These are phyloP conservation scores for Ogataea sp. DNA, from an alignment of 805 yeast genomes.

Conservation along the genomic window DNA sequence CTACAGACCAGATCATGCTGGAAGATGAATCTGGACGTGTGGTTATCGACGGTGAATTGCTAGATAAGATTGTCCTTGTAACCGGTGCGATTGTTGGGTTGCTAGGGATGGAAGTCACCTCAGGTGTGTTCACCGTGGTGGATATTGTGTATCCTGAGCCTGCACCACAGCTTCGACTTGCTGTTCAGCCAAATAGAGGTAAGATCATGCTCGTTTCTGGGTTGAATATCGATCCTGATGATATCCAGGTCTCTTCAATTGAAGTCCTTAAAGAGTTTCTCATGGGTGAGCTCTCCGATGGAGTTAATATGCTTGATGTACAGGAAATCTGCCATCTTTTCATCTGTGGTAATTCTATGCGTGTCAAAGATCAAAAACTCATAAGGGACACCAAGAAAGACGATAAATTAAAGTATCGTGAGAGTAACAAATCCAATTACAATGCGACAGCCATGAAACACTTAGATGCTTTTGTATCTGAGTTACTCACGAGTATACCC, in stretches of 20 bases:
- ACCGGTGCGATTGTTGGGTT: slow-evolving; percentile 89
- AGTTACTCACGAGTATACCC: slow-evolving; percentile 51
- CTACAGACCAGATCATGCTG: slow-evolving; percentile 54
- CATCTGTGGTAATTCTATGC: slow-evolving; percentile 63
- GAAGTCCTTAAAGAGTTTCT: slow-evolving; percentile 63
- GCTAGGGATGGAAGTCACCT: slow-evolving; percentile 74
- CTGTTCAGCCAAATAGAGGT: slow-evolving; percentile 10
- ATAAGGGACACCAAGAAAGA: slow-evolving; percentile 16
- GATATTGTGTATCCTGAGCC: slow-evolving; percentile 69
- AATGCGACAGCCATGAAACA: slow-evolving; percentile 38
- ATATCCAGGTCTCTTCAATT: slow-evolving; percentile 34
- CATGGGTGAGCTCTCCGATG: slow-evolving; percentile 49
- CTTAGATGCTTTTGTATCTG: slow-evolving; percentile 53
- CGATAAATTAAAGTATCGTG: slow-evolving; percentile 35
- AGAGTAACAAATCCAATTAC: slow-evolving; percentile 42
- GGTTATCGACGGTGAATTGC: slow-evolving; percentile 52
- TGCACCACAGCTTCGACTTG: slow-evolving; percentile 38
- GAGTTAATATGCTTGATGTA: slow-evolving; percentile 10
- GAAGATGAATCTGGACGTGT: slow-evolving; percentile 95
- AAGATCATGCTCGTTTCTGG: slow-evolving; percentile 77
- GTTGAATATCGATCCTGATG: slow-evolving; percentile 41
- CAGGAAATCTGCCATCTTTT: slow-evolving; percentile 39
- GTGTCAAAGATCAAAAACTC: slow-evolving; percentile 12
- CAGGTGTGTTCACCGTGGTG: slow-evolving; percentile 78
- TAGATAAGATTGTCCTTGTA: slow-evolving; percentile 56